These are phyloP conservation scores for Ceratobasidium sp. DNA, from an alignment of 1,284 basidiomycete genomes.

Conservation along the genomic window DNA sequence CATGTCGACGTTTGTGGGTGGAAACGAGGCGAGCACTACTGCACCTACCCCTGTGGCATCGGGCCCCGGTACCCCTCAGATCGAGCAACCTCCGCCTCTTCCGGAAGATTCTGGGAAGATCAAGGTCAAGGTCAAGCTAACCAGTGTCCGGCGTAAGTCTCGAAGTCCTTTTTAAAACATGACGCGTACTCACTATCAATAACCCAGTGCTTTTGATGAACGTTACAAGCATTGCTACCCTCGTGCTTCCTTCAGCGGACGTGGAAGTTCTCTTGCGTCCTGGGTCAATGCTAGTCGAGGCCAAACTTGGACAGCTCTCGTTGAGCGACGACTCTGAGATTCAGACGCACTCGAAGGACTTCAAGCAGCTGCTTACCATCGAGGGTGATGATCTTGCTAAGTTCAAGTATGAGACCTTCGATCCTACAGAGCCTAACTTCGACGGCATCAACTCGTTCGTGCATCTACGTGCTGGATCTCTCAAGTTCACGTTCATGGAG, in stretches of 20 bases:
- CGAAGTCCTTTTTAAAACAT: background rate
- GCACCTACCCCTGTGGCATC: conserved; percentile 31
- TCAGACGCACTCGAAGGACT: conserved; percentile 69
- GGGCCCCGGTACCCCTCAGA: conserved; percentile 11
- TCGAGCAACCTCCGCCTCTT: conserved; percentile 34
- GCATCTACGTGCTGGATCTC: conserved; percentile 87
- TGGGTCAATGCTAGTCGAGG: conserved; percentile 82
- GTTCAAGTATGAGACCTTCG: conserved; percentile 94
- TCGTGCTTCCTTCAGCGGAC: conserved; percentile 92
- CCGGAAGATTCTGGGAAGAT: conserved; percentile 67
- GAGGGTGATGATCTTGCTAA: conserved; percentile 96
- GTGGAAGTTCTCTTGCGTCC: conserved; percentile 82
- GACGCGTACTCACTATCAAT: conserved; percentile 17
- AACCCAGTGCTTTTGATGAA: conserved; percentile 83
- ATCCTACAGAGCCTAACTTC: conserved; percentile 70
- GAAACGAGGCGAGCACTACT: conserved; percentile 51
- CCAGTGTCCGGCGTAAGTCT: conserved; percentile 80
- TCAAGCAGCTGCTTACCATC: conserved; percentile 92
- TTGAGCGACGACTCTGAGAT: conserved; percentile 80
- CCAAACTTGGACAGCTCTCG: conserved; percentile 86
- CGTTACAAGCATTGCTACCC: conserved; percentile 81
- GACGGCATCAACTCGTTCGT: conserved; percentile 89
- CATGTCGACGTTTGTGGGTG: conserved; percentile 93
- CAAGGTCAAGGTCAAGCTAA: conserved; percentile 85
- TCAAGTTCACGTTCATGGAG: conserved; percentile 91